Evolutionary conservation across 805 yeast genomes (phyloP).

Genomic region (Yamadazyma sp.): DNA sequence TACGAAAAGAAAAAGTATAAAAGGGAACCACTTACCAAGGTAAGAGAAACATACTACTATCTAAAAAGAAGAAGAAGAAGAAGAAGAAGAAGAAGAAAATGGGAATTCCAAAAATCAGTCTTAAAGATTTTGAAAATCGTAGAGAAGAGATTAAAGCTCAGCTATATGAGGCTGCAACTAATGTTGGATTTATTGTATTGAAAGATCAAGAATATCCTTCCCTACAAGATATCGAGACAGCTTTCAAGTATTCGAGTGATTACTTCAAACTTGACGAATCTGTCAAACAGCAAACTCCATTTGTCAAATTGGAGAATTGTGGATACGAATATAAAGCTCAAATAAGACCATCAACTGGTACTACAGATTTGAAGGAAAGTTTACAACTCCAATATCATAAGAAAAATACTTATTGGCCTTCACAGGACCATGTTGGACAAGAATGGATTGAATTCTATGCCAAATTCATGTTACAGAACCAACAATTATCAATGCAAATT

Average conservation of each 20-base stretch:
- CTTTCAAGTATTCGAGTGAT: slow-evolving; percentile 19
- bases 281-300: slow-evolving; percentile 26
- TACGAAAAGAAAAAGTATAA: no score
- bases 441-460: slow-evolving; percentile 18
- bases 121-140: slow-evolving; percentile 19
- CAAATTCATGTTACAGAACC: slow-evolving; percentile 5
- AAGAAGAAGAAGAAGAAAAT: no score
- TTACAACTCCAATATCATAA: slow-evolving; percentile 29
- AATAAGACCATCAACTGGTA: slow-evolving; percentile 32
- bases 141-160: slow-evolving; percentile 28
- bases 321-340: slow-evolving; percentile 32
- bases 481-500: slow-evolving; percentile 3
- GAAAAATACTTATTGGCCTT: slow-evolving; percentile 28
- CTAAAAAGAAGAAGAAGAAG: no score
- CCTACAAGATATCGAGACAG: slow-evolving; percentile 21
- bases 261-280: slow-evolving; percentile 21
- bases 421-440: slow-evolving; percentile 22
- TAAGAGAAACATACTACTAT: no score
- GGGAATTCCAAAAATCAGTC: slow-evolving; percentile 25
- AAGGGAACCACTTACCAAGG: no score
- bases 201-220: slow-evolving; percentile 30
- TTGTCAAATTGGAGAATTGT: slow-evolving; percentile 26
- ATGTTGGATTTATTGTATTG: slow-evolving; percentile 28
- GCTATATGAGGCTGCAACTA: slow-evolving; percentile 25
- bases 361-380: slow-evolving; percentile 30